phyloP scores from a whole-genome alignment of 2,329 filamentous ascomycete species.

The Pseudogymnoascus sp. region DNA sequence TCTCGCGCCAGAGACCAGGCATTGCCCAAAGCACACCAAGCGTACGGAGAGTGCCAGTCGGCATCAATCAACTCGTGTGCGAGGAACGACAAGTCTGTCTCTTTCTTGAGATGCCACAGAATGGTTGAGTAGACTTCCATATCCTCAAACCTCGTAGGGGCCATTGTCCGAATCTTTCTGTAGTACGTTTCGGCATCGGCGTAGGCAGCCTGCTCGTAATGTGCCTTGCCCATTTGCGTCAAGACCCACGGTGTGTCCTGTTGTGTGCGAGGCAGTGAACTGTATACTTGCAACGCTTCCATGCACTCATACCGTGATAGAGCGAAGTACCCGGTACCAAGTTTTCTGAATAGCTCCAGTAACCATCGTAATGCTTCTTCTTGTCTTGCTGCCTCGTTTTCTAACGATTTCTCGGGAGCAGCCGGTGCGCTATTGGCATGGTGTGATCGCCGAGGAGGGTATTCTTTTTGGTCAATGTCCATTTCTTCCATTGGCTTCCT shows the following conservation, averaged over 20 bases:
- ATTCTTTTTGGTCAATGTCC: slow-evolving; percentile 63
- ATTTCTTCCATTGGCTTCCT: slow-evolving; percentile 69
- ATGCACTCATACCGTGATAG: slow-evolving; percentile 72
- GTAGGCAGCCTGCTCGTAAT: slow-evolving; percentile 87
- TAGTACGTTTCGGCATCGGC: slow-evolving; percentile 82
- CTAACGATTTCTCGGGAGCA: slow-evolving; percentile 23
- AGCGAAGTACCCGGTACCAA: slow-evolving; percentile 72
- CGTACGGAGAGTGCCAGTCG: slow-evolving; percentile 82
- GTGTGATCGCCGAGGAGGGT: slow-evolving; percentile 22
- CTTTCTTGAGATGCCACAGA: slow-evolving; percentile 95
- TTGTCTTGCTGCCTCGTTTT: slow-evolving; percentile 53
- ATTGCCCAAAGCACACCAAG: slow-evolving; percentile 93
- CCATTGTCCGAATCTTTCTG: slow-evolving; percentile 66
- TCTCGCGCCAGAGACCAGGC: slow-evolving; percentile 88
- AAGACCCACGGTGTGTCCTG: slow-evolving; percentile 91
- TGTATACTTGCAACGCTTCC: slow-evolving; percentile 69
- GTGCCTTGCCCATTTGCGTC: slow-evolving; percentile 79
- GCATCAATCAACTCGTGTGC: slow-evolving; percentile 84
- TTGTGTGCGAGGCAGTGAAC: slow-evolving; percentile 62
- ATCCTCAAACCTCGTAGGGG: slow-evolving; percentile 77
- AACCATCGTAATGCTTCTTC: slow-evolving; percentile 71
- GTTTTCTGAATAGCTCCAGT: slow-evolving; percentile 71
- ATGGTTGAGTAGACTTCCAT: slow-evolving; percentile 98
- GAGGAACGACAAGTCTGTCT: slow-evolving; percentile 84
- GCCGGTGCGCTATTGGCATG: slow-evolving; percentile 23